phyloP scores from a whole-genome alignment of 495 filamentous ascomycete species.

The Alectoria sarmentosa region DNA sequence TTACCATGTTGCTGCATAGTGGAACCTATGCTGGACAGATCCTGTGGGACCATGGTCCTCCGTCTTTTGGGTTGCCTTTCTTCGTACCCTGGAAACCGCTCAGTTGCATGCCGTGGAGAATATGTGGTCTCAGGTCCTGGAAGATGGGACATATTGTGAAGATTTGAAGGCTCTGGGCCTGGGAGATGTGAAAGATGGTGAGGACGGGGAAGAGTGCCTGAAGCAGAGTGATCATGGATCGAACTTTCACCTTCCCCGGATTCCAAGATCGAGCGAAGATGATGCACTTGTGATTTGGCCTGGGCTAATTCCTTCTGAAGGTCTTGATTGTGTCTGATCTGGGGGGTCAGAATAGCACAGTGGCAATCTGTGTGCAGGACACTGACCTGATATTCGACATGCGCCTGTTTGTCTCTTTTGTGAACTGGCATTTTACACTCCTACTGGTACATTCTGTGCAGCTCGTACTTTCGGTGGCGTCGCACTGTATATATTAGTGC shows the following conservation, averaged over 20 bases:
- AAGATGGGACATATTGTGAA: constrained; percentile 47
- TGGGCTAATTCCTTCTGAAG: constrained; percentile 82
- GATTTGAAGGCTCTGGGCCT: constrained; percentile 28
- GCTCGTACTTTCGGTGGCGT: constrained; percentile 90
- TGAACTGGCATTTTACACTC: constrained; percentile 96
- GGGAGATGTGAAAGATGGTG: constrained; percentile 14
- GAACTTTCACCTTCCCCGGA: constrained; percentile 10
- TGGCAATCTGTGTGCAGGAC: neutral
- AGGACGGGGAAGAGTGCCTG: neutral
- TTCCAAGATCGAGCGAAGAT: constrained; percentile 50
- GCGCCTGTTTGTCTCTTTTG: constrained; percentile 95
- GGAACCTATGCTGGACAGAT: constrained; percentile 61
- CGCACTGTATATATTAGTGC: constrained; percentile 52
- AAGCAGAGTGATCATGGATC: constrained; percentile 9
- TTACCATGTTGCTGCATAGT: constrained; percentile 68
- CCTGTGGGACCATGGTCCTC: constrained; percentile 51
- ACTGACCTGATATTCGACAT: constrained; percentile 96
- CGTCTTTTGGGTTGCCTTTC: constrained; percentile 23
- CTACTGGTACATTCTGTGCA: constrained; percentile 95
- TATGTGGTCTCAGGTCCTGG: constrained; percentile 43
- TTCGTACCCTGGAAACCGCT: constrained; percentile 11
- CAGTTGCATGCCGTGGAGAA: neutral
- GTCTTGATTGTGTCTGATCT: constrained; percentile 78
- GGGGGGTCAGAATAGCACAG: constrained; percentile 8
- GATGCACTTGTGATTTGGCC: constrained; percentile 65